phyloP scores from a whole-genome alignment of 768 basidiomycete species.

The Lentinula guzmanii region DNA sequence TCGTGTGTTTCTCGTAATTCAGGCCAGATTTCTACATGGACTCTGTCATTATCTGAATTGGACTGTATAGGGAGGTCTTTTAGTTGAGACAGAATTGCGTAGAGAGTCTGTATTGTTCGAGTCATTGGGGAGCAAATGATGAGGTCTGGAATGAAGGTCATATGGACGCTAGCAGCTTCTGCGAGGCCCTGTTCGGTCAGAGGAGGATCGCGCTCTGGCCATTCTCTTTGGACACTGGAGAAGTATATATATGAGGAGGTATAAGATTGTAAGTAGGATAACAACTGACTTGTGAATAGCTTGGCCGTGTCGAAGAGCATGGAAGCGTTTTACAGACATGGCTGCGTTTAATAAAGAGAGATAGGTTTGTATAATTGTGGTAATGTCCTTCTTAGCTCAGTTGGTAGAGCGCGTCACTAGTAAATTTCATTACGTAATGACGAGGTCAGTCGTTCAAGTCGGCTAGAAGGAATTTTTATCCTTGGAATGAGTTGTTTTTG shows the following conservation, averaged over 20 bases:
- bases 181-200: conserved; percentile 11
- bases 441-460: conserved; percentile 7
- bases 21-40: conserved; percentile 12
- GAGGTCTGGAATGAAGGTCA: conserved; percentile 11
- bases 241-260: background rate
- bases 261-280: background rate
- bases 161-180: conserved; percentile 5
- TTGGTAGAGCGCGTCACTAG: conserved; percentile 54
- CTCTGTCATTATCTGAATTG: background rate
- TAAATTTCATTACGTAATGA: conserved; percentile 15
- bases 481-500: too few species aligned
- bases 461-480: conserved; percentile 1
- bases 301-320: conserved; percentile 12
- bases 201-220: conserved; percentile 13
- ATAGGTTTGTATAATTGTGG: too few species aligned
- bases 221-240: conserved; percentile 13
- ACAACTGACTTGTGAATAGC: conserved; percentile 10
- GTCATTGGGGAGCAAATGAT: conserved; percentile 15
- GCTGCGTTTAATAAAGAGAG: too few species aligned
- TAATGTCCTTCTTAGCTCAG: conserved; percentile 49
- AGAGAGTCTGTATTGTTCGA: conserved; percentile 14
- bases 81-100: conserved; percentile 6
- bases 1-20: conserved; percentile 14
- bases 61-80: background rate
- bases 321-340: conserved; percentile 5